Evolutionary conservation across 768 basidiomycete genomes (phyloP).

Genomic region (Nevesoporus exiguus): DNA sequence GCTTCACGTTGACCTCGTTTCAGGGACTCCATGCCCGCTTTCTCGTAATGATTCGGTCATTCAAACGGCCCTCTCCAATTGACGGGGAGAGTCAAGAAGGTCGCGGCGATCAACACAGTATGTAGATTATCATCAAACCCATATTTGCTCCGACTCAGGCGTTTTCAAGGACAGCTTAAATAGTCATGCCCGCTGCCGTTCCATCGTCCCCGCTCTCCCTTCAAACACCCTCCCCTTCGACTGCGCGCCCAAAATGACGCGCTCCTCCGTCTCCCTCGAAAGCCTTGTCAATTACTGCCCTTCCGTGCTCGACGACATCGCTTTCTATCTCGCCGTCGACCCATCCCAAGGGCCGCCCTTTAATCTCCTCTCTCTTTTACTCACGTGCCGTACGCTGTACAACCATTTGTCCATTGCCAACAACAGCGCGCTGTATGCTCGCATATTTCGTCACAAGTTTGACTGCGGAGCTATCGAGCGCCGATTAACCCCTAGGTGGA

Average conservation of each 20-base stretch:
- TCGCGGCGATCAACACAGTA: conserved; percentile 37
- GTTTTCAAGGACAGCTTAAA: conserved; percentile 28
- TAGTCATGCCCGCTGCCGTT: conserved; percentile 18
- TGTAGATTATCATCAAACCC: conserved; percentile 35
- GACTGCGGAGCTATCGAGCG: conserved; percentile 39
- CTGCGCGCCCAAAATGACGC: neutral
- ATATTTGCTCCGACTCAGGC: conserved; percentile 31
- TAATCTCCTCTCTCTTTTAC: conserved; percentile 36
- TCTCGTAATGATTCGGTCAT: conserved; percentile 37
- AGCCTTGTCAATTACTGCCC: conserved; percentile 15
- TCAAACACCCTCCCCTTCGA: neutral
- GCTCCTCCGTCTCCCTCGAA: conserved; percentile 17
- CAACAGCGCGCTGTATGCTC: conserved; percentile 40
- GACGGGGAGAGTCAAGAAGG: conserved; percentile 29
- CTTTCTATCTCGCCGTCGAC: conserved; percentile 36
- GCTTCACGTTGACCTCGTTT: conserved; percentile 23
- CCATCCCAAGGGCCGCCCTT: conserved; percentile 44
- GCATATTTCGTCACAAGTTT: conserved; percentile 45
- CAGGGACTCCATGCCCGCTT: conserved; percentile 26
- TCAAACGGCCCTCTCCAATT: conserved; percentile 27
- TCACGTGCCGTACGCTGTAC: conserved; percentile 38
- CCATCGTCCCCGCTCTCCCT: conserved; percentile 4
- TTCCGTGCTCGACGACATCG: conserved; percentile 38
- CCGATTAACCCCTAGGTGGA: conserved; percentile 38
- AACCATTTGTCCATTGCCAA: conserved; percentile 33